Conservation (phyloP, 2,329 filamentous ascomycete species). For the Verticillium tricorpus region DNA sequence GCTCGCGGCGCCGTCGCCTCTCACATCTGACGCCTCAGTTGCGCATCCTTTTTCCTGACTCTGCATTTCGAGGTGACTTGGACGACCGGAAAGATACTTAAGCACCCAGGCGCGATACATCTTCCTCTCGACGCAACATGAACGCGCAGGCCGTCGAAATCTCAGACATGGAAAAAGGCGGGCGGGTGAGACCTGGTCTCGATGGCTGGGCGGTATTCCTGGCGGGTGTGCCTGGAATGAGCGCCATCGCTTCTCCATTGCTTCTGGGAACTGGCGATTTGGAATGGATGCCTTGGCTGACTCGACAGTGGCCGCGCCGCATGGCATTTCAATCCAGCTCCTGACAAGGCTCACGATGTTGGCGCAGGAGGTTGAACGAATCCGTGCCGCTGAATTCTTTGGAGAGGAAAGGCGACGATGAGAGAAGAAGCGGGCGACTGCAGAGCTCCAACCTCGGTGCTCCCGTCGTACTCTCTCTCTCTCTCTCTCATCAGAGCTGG, state of each 20-base stretch:
- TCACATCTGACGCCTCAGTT: not conserved
- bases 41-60: not conserved
- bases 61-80: not conserved
- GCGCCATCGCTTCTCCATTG: not conserved
- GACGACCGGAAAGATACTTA: not conserved
- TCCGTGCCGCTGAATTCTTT: not conserved
- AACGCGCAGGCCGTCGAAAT: not conserved
- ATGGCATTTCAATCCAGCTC: not conserved
- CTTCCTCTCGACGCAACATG: not conserved
- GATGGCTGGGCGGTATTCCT: not conserved
- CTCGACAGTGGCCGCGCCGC: not conserved
- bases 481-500: too few relatives aligned
- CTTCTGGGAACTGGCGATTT: not conserved
- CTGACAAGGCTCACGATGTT: not conserved
- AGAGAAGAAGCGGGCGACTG: not conserved
- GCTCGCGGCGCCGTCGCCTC: not conserved
- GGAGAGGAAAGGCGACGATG: too few relatives aligned
- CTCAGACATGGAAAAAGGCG: not conserved
- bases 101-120: not conserved
- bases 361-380: not conserved
- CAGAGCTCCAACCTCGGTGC: too few relatives aligned
- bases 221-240: not conserved
- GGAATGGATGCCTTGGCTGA: not conserved
- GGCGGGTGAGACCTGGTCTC: not conserved
- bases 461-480: too few relatives aligned